phyloP scores from a whole-genome alignment of 306 rosid species.

The Cucurbita argyrosperma region DNA sequence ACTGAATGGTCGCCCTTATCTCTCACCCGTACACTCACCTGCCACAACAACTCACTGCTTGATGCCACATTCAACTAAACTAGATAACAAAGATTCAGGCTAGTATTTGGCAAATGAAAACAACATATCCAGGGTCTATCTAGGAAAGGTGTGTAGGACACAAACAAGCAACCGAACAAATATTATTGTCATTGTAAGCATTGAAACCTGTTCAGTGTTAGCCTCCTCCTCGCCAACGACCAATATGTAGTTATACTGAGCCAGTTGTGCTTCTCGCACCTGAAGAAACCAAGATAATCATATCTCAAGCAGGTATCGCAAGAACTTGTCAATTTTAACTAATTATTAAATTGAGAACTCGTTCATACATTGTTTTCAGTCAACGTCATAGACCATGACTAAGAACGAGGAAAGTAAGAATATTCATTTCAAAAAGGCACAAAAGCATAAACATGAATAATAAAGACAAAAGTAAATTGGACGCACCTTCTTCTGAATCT shows the following conservation, averaged over 20 bases:
- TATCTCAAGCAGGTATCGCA: not conserved
- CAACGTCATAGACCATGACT: not conserved
- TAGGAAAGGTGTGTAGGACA: not conserved
- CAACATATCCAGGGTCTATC: not conserved
- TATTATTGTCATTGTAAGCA: not conserved
- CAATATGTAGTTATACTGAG: slow-evolving; percentile 69
- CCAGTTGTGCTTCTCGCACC: slow-evolving; percentile 86
- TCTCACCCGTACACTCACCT: slow-evolving; percentile 85
- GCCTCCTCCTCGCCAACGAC: slow-evolving; percentile 97
- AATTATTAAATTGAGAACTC: not conserved
- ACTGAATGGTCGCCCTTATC: slow-evolving; percentile 45
- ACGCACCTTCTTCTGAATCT: slow-evolving; percentile 78
- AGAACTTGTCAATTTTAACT: not conserved
- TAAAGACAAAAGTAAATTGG: not conserved
- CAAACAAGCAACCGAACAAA: not conserved
- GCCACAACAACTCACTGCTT: slow-evolving; percentile 11
- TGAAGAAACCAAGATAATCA: slow-evolving; percentile 15
- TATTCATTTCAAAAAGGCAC: not conserved
- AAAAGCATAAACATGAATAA: not conserved
- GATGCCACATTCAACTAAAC: not conserved
- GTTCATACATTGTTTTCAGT: not conserved
- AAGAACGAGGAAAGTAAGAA: not conserved
- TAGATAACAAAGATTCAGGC: not conserved
- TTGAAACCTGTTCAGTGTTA: slow-evolving; percentile 62
- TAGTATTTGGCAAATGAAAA: no score